phyloP scores from a whole-genome alignment of 257 asterid species.

The Ilex asprella region DNA sequence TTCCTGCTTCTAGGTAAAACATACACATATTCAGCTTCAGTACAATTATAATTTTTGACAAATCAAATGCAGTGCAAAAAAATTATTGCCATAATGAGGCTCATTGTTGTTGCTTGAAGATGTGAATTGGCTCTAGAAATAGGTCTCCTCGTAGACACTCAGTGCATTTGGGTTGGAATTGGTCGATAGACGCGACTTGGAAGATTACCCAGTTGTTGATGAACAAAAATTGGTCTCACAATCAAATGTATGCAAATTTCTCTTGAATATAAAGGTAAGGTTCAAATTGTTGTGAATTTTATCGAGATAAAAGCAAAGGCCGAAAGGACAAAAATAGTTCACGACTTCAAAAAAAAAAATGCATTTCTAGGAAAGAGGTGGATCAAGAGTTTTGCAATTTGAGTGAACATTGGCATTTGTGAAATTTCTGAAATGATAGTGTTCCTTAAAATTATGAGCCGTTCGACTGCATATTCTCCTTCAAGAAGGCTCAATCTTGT shows the following conservation, averaged over 20 bases:
- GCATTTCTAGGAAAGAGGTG: slow-evolving; percentile 49
- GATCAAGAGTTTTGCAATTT: slow-evolving; percentile 44
- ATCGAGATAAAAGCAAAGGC: slow-evolving; percentile 35
- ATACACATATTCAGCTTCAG: too few species aligned
- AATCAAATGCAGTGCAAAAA: too few species aligned
- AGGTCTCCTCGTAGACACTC: slow-evolving; percentile 39
- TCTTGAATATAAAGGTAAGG: slow-evolving; percentile 4
- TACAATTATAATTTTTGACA: background rate
- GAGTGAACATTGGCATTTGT: slow-evolving; percentile 34
- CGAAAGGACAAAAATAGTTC: slow-evolving; percentile 45
- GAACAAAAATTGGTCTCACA: slow-evolving; percentile 40
- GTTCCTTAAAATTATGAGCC: slow-evolving; percentile 26
- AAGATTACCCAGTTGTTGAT: slow-evolving; percentile 48
- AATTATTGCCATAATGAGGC: slow-evolving; percentile 23
- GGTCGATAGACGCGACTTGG: slow-evolving; percentile 49
- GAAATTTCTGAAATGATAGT: slow-evolving; percentile 41
- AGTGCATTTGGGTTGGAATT: slow-evolving; percentile 46
- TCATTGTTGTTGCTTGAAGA: slow-evolving; percentile 28
- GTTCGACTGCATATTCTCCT: slow-evolving; percentile 29
- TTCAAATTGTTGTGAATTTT: slow-evolving; percentile 38
- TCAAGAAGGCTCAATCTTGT: slow-evolving; percentile 33
- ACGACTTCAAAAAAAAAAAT: slow-evolving; percentile 58
- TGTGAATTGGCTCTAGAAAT: slow-evolving; percentile 40
- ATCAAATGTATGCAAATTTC: slow-evolving; percentile 4
- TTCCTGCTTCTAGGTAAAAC: too few species aligned